A percentile compares a stretch with the other conserved stretches of the same genome.
These are phyloP conservation scores for Panus rudis DNA, from an alignment of 768 basidiomycete species.

Conservation along the genomic window DNA sequence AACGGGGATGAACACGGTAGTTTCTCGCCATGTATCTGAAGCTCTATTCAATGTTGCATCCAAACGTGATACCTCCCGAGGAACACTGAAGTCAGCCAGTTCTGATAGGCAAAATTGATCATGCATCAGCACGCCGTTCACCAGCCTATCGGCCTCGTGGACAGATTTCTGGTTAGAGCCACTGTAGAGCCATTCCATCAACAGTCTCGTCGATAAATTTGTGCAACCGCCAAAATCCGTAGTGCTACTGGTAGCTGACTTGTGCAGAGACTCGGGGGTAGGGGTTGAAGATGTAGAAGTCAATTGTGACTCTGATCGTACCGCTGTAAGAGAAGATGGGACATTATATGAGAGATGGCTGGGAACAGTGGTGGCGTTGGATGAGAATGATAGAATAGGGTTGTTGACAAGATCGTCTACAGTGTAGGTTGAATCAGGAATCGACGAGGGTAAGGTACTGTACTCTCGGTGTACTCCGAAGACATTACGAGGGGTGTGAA, in stretches of 20 bases:
- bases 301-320: no score
- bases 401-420: neutral
- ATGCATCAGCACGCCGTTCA: slow-evolving; percentile 18
- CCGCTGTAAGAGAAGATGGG: no score
- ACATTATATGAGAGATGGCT: no score
- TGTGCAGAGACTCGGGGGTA: no score
- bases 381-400: neutral
- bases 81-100: neutral
- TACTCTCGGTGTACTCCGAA: no score
- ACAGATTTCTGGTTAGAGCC: slow-evolving; percentile 1
- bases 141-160: slow-evolving; percentile 10
- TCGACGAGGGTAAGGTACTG: neutral
- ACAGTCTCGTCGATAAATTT: slow-evolving; percentile 4
- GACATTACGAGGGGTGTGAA: no score
- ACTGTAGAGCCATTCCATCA: slow-evolving; percentile 1
- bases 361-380: neutral
- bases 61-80: neutral
- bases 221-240: neutral
- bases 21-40: neutral
- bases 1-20: neutral
- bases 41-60: neutral
- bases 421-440: neutral
- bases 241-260: no score
- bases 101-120: slow-evolving; percentile 13
- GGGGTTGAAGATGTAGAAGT: no score